Conservation (phyloP, 768 basidiomycete genomes). For the Tricholomella constricta region DNA sequence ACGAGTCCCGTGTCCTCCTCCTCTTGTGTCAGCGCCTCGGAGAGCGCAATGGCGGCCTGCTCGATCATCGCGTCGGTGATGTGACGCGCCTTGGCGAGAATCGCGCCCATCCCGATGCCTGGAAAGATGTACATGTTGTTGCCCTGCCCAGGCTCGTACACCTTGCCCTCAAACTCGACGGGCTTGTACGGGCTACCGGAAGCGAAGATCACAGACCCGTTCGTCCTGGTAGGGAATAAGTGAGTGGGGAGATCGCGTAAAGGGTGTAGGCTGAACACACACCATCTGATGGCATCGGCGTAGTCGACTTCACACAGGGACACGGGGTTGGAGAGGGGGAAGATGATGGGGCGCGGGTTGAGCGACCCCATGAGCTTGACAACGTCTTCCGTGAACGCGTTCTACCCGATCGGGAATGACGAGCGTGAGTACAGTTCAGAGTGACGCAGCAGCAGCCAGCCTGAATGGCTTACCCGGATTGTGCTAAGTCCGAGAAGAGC, state of each 20-base stretch:
- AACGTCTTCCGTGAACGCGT: conserved; percentile 66
- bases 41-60: conserved; percentile 61
- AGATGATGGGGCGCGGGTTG: conserved; percentile 75
- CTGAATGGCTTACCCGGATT: conserved; percentile 38
- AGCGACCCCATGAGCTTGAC: conserved; percentile 63
- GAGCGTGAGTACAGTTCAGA: not conserved
- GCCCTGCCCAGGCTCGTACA: conserved; percentile 69
- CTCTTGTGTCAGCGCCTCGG: conserved; percentile 54
- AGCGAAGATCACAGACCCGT: conserved; percentile 70
- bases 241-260: not conserved
- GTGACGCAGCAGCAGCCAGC: too few relatives aligned
- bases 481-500: conserved; percentile 78
- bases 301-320: conserved; percentile 63
- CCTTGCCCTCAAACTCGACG: conserved; percentile 47
- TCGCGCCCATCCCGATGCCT: conserved; percentile 62
- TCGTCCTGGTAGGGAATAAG: conserved; percentile 42
- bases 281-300: conserved; percentile 61
- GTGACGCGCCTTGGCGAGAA: conserved; percentile 56
- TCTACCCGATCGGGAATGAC: conserved; percentile 36
- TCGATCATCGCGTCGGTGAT: conserved; percentile 75
- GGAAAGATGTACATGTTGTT: conserved; percentile 81
- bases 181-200: conserved; percentile 71
- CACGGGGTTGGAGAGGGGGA: conserved; percentile 79
- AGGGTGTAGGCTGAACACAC: conserved; percentile 8
- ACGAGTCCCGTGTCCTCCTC: conserved; percentile 58